Conservation (phyloP, 1,284 basidiomycete species). For the Heterobasidion parviporum region DNA sequence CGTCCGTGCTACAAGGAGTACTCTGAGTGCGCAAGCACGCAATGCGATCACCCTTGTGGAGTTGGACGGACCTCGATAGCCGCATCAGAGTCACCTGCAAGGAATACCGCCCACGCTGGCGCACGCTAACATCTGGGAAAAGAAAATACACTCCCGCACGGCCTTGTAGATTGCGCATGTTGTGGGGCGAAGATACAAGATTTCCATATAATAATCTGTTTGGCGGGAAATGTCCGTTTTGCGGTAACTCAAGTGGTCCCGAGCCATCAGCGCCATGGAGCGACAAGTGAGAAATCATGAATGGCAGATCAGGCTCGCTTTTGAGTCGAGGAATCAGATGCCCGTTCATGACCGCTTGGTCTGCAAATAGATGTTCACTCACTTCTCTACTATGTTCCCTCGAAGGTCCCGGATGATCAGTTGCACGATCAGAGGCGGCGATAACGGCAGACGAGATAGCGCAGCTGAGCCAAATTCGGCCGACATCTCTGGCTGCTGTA, state of each 20-base stretch:
- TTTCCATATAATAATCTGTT: slow-evolving; percentile 75
- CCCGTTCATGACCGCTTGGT: slow-evolving; percentile 7
- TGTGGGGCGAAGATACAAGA: slow-evolving; percentile 72
- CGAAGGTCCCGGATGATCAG: slow-evolving; percentile 67
- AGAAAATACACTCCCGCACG: slow-evolving; percentile 77
- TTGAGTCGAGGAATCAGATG: slow-evolving; percentile 11
- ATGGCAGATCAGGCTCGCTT: slow-evolving; percentile 75
- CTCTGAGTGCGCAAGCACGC: background rate
- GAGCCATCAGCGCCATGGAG: slow-evolving; percentile 57
- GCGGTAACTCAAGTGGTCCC: slow-evolving; percentile 41
- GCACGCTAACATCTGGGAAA: slow-evolving; percentile 84
- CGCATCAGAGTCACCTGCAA: slow-evolving; percentile 69
- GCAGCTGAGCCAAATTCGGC: slow-evolving; percentile 72
- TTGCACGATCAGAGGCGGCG: slow-evolving; percentile 74
- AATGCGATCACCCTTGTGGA: background rate
- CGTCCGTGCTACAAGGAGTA: slow-evolving; percentile 33
- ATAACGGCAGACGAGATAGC: slow-evolving; percentile 73
- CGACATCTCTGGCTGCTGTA: slow-evolving; percentile 73
- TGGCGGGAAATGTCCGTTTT: slow-evolving; percentile 33
- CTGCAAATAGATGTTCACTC: slow-evolving; percentile 18
- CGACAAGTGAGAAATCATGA: slow-evolving; percentile 74
- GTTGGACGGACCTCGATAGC: slow-evolving; percentile 62
- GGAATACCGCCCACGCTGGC: slow-evolving; percentile 68
- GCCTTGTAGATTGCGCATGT: slow-evolving; percentile 71
- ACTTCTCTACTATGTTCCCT: slow-evolving; percentile 62